These are phyloP conservation scores for Podaxis carcinomalis DNA, from an alignment of 768 basidiomycete genomes.

Conservation along the genomic window DNA sequence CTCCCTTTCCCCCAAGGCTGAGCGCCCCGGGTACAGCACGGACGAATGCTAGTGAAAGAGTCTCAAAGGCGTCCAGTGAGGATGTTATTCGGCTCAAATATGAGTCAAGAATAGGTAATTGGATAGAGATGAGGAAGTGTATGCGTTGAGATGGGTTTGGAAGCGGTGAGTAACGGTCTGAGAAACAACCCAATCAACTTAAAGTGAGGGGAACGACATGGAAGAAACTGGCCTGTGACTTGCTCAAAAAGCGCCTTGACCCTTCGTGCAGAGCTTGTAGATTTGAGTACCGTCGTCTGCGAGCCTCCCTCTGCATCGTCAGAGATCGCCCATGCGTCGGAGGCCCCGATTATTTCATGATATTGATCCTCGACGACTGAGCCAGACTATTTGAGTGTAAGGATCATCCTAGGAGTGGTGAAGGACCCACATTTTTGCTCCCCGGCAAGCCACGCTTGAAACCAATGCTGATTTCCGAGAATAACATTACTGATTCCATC, in stretches of 20 bases:
- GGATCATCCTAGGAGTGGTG: not conserved
- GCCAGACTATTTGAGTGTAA: not conserved
- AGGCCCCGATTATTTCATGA: constrained; percentile 70
- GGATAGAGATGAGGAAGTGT: constrained; percentile 80
- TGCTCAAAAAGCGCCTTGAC: constrained; percentile 87
- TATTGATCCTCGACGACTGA: constrained; percentile 88
- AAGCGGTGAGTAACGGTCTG: constrained; percentile 89
- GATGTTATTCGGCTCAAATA: constrained; percentile 77
- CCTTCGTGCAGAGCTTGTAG: constrained; percentile 81
- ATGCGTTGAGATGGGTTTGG: constrained; percentile 74
- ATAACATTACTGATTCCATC: constrained; percentile 80
- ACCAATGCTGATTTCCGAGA: constrained; percentile 84
- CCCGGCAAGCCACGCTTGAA: constrained; percentile 83
- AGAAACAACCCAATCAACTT: not conserved
- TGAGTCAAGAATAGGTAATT: constrained; percentile 76
- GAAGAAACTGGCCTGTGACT: constrained; percentile 65
- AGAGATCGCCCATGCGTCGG: constrained; percentile 83
- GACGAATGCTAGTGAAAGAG: constrained; percentile 80
- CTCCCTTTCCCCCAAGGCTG: constrained; percentile 42
- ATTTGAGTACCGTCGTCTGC: constrained; percentile 42
- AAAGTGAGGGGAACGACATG: not conserved
- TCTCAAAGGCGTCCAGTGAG: constrained; percentile 93
- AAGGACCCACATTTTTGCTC: constrained; percentile 80
- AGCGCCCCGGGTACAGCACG: constrained; percentile 92
- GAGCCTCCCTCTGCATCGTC: constrained; percentile 49